A percentile compares a stretch with the other conserved stretches of the same genome.
Evolutionary conservation across 2,329 filamentous ascomycete species (phyloP).

Genomic region (Paecilomyces niveus): DNA sequence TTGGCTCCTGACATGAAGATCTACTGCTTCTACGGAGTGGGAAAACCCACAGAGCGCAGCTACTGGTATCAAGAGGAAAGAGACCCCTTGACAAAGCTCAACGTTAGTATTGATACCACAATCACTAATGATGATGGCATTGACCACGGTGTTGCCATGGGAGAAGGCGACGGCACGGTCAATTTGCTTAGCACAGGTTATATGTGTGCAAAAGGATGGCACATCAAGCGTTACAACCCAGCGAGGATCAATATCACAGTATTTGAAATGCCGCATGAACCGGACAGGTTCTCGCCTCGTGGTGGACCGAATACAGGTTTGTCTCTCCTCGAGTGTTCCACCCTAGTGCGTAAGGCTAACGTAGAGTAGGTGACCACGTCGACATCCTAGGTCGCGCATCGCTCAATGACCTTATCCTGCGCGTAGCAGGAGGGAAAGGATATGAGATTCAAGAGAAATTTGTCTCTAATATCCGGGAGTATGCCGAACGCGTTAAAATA

Average conservation of each 20-base stretch:
- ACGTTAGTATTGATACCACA: slow-evolving; percentile 47
- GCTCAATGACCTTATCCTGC: slow-evolving; percentile 82
- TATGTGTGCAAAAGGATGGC: slow-evolving; percentile 96
- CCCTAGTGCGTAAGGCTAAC: neutral
- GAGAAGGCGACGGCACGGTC: slow-evolving; percentile 93
- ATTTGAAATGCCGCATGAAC: slow-evolving; percentile 95
- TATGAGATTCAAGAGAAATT: slow-evolving; percentile 70
- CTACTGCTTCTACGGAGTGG: slow-evolving; percentile 93
- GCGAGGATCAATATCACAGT: slow-evolving; percentile 73
- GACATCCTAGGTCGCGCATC: slow-evolving; percentile 86
- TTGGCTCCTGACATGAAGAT: slow-evolving; percentile 85
- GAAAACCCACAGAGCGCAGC: slow-evolving; percentile 84
- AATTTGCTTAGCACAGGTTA: slow-evolving; percentile 88
- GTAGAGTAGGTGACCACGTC: slow-evolving; percentile 70
- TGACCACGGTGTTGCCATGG: slow-evolving; percentile 90
- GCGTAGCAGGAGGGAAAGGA: slow-evolving; percentile 78
- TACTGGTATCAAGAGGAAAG: slow-evolving; percentile 81
- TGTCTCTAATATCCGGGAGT: slow-evolving; percentile 73
- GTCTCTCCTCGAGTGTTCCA: slow-evolving; percentile 7
- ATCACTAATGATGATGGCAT: slow-evolving; percentile 37
- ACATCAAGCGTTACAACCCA: slow-evolving; percentile 88
- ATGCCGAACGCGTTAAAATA: slow-evolving; percentile 76
- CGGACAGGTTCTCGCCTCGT: slow-evolving; percentile 81
- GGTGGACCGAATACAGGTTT: slow-evolving; percentile 58
- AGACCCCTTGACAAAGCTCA: slow-evolving; percentile 52